Percentiles rank a stretch among this genome's conserved stretches.
phyloP scores from a whole-genome alignment of 2,329 filamentous ascomycete species.

The Colletotrichum tropicale region DNA sequence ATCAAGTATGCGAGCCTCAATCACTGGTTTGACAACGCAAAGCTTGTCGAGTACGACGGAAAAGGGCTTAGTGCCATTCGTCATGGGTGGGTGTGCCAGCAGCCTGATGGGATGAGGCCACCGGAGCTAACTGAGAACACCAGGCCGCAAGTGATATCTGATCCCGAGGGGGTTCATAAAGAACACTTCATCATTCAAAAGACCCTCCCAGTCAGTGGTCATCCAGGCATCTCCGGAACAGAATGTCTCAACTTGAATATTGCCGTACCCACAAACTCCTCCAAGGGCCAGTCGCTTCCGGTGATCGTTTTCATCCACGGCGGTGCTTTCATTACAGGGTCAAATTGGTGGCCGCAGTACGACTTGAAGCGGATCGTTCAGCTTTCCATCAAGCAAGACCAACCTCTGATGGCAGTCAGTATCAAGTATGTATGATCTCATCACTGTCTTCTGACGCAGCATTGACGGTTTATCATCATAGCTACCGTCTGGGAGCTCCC shows the following conservation, averaged over 20 bases:
- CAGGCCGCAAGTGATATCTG: conserved; percentile 42
- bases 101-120: not conserved
- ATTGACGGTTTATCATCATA: conserved; percentile 20
- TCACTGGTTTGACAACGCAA: conserved; percentile 21
- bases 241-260: conserved; percentile 59
- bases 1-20: conserved; percentile 25
- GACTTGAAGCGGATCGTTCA: conserved; percentile 49
- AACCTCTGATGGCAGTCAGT: conserved; percentile 49
- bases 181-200: conserved; percentile 56
- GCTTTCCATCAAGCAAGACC: conserved; percentile 42
- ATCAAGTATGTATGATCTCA: conserved; percentile 43
- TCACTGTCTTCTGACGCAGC: not conserved
- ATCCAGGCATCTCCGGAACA: conserved; percentile 46
- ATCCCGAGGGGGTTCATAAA: conserved; percentile 41
- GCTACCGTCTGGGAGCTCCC: conserved; percentile 49
- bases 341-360: conserved; percentile 57
- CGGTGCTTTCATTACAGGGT: conserved; percentile 52
- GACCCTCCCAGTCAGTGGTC: conserved; percentile 37
- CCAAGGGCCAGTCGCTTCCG: conserved; percentile 40
- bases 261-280: conserved; percentile 39
- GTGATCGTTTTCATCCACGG: conserved; percentile 60
- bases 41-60: conserved; percentile 1
- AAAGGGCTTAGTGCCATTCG: conserved; percentile 32
- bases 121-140: not conserved
- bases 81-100: conserved; percentile 32